Base-by-base conservation (phyloP, 1,139 yeast genomes). In the Debaryomyces fabryi region DNA sequence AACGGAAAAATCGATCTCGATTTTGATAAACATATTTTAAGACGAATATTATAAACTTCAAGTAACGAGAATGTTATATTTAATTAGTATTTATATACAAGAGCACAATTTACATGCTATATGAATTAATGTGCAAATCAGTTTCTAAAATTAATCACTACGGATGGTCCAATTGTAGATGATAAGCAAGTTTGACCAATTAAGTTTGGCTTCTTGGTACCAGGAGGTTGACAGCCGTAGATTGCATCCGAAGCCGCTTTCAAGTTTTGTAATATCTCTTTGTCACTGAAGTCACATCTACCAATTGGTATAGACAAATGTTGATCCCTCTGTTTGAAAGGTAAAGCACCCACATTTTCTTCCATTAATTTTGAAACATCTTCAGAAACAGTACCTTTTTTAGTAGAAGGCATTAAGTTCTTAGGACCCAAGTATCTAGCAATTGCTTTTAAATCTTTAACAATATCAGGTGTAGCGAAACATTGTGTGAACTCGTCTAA, bases 341-440 rank as follows among this genome's bases (percentile, higher is more conserved):
- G 83, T 58, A 83, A 76, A 27, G 87, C 81, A 37, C 96, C 95
- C 42, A 82, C 71, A 46, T 84, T 82, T 21, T 74, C 71, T 40
- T 69, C 65, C 53, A 91, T 77, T 52, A 86, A 71, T 9, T 68
- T 65, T 27, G 69, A 73, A 34, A 89, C 69, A 56, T 89, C 82
- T n/a, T 80, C 82, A 1, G 89, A 76, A 15, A 93, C 95, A 1
- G 97, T 92, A 13, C 96, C 96, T 63, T 85, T 87, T 71, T 91
- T 92, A 15, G 81, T 82, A 43, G 81, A 79, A 44, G 99, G 99
- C 89, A 92, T 86, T 55, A 93, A 78, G 25, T 96, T 96, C 60
- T 79, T 83, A 38, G 97, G 96, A 51, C 99, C 98, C 56, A 95
- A 76, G 13, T 79, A 74, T 62, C 91, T 81, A 25, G 96, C 97